Percentiles rank a stretch among this genome's conserved stretches.
These are phyloP conservation scores for Thielaviopsis ethacetica DNA, from an alignment of 2,329 filamentous ascomycete genomes.

Conservation along the genomic window DNA sequence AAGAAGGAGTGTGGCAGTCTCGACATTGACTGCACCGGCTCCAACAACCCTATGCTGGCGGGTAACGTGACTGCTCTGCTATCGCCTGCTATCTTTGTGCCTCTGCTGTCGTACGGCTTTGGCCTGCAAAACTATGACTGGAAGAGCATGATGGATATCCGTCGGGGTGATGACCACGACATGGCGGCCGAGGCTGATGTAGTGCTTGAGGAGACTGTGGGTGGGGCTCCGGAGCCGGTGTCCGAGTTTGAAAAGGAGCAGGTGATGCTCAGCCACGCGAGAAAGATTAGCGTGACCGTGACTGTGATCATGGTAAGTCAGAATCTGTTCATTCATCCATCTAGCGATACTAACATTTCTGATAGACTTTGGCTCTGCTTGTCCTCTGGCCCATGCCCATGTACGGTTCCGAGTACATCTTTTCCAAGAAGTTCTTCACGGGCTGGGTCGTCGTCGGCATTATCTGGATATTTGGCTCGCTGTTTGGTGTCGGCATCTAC, in stretches of 20 bases:
- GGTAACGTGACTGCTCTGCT: conserved; percentile 74
- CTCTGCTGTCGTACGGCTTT: conserved; percentile 50
- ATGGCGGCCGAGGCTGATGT: conserved; percentile 45
- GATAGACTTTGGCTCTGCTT: conserved; percentile 47
- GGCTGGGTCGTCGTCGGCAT: conserved; percentile 66
- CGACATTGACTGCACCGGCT: conserved; percentile 57
- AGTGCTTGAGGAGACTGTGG: conserved; percentile 48
- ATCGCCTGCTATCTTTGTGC: conserved; percentile 58
- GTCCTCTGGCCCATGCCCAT: conserved; percentile 87
- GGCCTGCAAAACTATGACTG: conserved; percentile 64
- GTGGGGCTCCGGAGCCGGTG: conserved; percentile 21
- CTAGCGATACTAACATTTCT: background rate
- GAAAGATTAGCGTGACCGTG: conserved; percentile 27
- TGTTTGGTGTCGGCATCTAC: conserved; percentile 61
- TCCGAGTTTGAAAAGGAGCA: conserved; percentile 28
- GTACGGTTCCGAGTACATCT: conserved; percentile 70
- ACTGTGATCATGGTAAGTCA: conserved; percentile 30
- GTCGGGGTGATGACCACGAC: conserved; percentile 62
- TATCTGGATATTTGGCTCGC: conserved; percentile 61
- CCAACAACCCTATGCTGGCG: conserved; percentile 74
- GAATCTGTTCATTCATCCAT: conserved; percentile 21
- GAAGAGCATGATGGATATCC: conserved; percentile 65
- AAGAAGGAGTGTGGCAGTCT: conserved; percentile 52
- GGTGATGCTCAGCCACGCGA: conserved; percentile 34
- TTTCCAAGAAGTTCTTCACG: conserved; percentile 67